A percentile compares a stretch with the other conserved stretches of the same genome.
phyloP scores from a whole-genome alignment of 2,329 filamentous ascomycete genomes.

The Setomelanomma holmii region DNA sequence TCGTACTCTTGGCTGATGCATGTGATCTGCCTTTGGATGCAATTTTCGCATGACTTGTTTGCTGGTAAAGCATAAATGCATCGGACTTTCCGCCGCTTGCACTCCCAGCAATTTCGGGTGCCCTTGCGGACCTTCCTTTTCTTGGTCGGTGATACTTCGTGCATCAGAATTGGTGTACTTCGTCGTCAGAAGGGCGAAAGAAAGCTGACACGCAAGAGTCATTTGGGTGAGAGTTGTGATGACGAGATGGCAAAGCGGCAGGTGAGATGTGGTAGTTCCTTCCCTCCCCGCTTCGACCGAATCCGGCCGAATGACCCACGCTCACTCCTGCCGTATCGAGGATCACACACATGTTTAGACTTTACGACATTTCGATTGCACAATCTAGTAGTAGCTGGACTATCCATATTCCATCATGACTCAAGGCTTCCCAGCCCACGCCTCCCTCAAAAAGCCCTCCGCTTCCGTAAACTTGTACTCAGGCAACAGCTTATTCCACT shows the following conservation, averaged over 20 bases:
- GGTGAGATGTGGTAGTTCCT: background rate
- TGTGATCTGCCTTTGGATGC: slow-evolving; percentile 15
- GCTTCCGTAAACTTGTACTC: slow-evolving; percentile 51
- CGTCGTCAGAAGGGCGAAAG: background rate
- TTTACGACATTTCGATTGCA: no score
- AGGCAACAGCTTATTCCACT: slow-evolving; percentile 54
- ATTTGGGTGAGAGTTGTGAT: no score
- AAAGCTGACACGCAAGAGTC: no score
- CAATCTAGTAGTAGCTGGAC: no score
- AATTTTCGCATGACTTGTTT: slow-evolving; percentile 20
- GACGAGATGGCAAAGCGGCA: no score
- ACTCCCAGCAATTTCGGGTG: slow-evolving; percentile 50
- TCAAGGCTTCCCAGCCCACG: slow-evolving; percentile 46
- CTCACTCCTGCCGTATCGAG: no score
- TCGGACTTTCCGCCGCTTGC: slow-evolving; percentile 38
- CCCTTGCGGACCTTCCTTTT: slow-evolving; percentile 47
- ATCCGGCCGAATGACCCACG: background rate
- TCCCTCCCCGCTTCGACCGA: background rate
- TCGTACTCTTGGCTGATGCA: slow-evolving; percentile 35
- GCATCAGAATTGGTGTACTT: no score
- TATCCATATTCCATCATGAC: no score
- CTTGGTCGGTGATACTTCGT: slow-evolving; percentile 1
- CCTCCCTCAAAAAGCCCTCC: slow-evolving; percentile 47
- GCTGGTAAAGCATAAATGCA: slow-evolving; percentile 20
- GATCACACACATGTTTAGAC: no score